Evolutionary conservation across 2,329 filamentous ascomycete species (phyloP), one percentile per base, ranked within the genome.

Genomic region (Alternaria alternata): DNA sequence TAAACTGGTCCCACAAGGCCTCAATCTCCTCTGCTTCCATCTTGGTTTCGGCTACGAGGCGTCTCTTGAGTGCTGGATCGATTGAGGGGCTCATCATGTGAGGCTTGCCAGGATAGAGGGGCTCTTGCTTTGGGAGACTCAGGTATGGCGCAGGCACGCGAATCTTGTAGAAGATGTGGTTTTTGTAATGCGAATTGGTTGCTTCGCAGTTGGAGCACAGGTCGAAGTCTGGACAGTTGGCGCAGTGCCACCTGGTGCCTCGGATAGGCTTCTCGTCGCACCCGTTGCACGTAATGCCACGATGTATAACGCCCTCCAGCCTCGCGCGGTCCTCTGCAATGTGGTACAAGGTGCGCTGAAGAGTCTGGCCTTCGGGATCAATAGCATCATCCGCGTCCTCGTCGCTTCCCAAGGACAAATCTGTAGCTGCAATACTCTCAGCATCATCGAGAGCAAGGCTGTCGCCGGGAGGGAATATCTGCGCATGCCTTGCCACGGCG

Each of bases 131-230:
- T 2, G 91, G 89, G 46, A 87, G 84, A 3, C 91, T 91, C 57
- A 97, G 89, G 30, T 93, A 91, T 0, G 94, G 93, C 1, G 93
- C 91, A 1, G 95, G 95, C 11, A 98, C 90, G 56, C 90, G 90
- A 73, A 99, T 91, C 78, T 98, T 98, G 84, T 96, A 96, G 80
- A 99, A 98, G 46, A 98, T 87, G 78, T 99, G 95, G 1, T 93
- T 97, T 77, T 94, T 96, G 72, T 87, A 88, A 75, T 97, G 94
- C 2, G 89, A 80, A 22, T 87, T 87, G 5, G 91, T 87, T 16
- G 86, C 83, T 80, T 99, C 94, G 80, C 95, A 99, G 7, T 89
- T 89, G 75, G 97, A 93, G 81, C 95, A 99, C 2, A 99, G 87
- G 75, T 99, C 95, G 75, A 93, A 98, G 79, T 99, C 94, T 66